These are phyloP conservation scores for Russula ochroleuca DNA, from an alignment of 768 basidiomycete genomes.

Conservation along the genomic window DNA sequence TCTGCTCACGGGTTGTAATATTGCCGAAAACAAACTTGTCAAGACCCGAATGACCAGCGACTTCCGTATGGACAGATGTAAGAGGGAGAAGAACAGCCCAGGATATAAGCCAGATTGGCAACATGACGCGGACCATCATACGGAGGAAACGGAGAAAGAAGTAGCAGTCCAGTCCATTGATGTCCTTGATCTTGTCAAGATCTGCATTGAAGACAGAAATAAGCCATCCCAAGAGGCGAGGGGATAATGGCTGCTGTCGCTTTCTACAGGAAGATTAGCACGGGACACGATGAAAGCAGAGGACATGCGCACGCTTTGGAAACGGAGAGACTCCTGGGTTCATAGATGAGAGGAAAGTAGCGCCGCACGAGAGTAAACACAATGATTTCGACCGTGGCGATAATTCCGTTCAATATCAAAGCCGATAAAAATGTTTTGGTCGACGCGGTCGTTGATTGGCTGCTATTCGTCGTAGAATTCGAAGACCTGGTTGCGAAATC, in stretches of 20 bases:
- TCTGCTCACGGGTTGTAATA: constrained; percentile 45
- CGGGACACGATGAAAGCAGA: not conserved
- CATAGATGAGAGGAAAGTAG: constrained; percentile 84
- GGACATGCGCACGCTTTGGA: constrained; percentile 41
- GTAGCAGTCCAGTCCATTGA: constrained; percentile 88
- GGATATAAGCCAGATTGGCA: constrained; percentile 89
- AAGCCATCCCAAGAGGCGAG: constrained; percentile 60
- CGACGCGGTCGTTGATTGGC: constrained; percentile 53
- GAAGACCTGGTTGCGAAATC: constrained; percentile 35
- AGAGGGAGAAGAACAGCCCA: constrained; percentile 84
- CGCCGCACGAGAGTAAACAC: constrained; percentile 81
- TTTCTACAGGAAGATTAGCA: constrained; percentile 41
- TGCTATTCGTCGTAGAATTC: no score
- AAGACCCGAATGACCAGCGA: constrained; percentile 49
- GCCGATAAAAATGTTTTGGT: constrained; percentile 80
- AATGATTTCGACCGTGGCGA: constrained; percentile 65
- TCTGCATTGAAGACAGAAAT: constrained; percentile 57
- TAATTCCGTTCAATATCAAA: constrained; percentile 72
- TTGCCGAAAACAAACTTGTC: constrained; percentile 81
- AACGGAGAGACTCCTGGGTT: constrained; percentile 70
- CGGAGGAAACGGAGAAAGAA: constrained; percentile 87
- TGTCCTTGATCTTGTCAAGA: constrained; percentile 53
- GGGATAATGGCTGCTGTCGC: constrained; percentile 51
- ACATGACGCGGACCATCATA: constrained; percentile 74
- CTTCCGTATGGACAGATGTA: constrained; percentile 51